Evolutionary conservation across 345 rosid species (phyloP), one percentile per base, ranked within the genome.

Genomic region (Populus deltoides): DNA sequence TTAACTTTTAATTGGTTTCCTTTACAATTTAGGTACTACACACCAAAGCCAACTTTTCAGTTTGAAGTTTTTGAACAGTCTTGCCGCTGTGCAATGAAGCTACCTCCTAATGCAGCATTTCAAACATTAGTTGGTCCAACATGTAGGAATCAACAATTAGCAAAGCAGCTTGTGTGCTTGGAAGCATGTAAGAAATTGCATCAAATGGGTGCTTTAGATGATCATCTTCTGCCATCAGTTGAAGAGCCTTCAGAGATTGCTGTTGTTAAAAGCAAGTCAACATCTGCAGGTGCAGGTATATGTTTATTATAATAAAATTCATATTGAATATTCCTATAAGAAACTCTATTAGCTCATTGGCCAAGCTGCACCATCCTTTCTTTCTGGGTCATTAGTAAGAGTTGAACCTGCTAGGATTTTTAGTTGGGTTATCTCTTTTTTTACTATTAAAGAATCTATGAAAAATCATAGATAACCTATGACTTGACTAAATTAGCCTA

Each of bases 171-270:
- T n/a, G 92, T 80, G 45, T 89, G 97, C 88, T 78, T 89, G 80
- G 94, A 90, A 82, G 94, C 94, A 70, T 90, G 88, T 78, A 89
- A 88, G 88, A 89, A 85, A 85, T 90, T 93, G 66, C 92, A 87
- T 63, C 88, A 84, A 77, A 59, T 81, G 81, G 92, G 91, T 69
- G 88, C 84, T 61, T 81, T 90, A 79, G 86, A 90, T 27, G 85
- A 91, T 77, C 87, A 85, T 83, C 89, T 93, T 72, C 70, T 83
- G 71, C 91, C 87, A 12, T 73, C 70, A 65, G 57, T 68, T 13
- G 84, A 89, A 71, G 84, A 72, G 31, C 76, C 86, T 78, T 73
- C 79, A 27, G 86, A 77, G 39, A 82, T 73, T 39, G 75, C 63
- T 71, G 65, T 45, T 57, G 71, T 57, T 78, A 86, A 84, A 78